Percentiles rank a stretch among this genome's conserved stretches.
phyloP scores from a whole-genome alignment of 345 rosid genomes.

The Lepidium aucheri region DNA sequence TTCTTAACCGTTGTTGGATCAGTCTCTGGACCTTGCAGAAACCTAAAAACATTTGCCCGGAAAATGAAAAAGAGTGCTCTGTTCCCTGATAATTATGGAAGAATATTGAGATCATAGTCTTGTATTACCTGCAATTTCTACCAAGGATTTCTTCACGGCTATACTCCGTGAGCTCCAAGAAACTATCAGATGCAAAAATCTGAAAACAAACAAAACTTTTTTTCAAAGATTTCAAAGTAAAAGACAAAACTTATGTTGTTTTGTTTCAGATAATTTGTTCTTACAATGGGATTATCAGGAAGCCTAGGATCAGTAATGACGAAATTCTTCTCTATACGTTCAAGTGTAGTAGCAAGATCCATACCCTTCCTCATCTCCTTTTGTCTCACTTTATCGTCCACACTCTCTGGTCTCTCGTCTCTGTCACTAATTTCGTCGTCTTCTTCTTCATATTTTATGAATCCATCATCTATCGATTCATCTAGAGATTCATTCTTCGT shows the following conservation, averaged over 20 bases:
- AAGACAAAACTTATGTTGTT: not conserved
- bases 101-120: not conserved
- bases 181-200: slow-evolving; percentile 98
- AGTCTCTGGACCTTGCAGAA: slow-evolving; percentile 97
- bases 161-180: slow-evolving; percentile 93
- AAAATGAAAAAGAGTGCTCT: not conserved
- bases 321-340: slow-evolving; percentile 96
- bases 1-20: slow-evolving; percentile 86
- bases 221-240: slow-evolving; percentile 2
- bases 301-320: slow-evolving; percentile 97
- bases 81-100: not conserved
- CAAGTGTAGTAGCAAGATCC: slow-evolving; percentile 93
- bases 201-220: slow-evolving; percentile 23
- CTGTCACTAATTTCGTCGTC: slow-evolving; percentile 41
- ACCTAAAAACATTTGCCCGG: slow-evolving; percentile 32
- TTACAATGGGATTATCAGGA: slow-evolving; percentile 98
- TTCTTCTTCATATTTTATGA: slow-evolving; percentile 32
- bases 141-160: slow-evolving; percentile 97
- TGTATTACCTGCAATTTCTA: slow-evolving; percentile 79
- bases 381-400: slow-evolving; percentile 76
- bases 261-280: not conserved
- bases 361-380: slow-evolving; percentile 98
- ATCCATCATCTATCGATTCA: slow-evolving; percentile 36
- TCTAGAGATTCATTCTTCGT: slow-evolving; percentile 40
- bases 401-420: slow-evolving; percentile 61